Base-by-base conservation (phyloP, 345 rosid genomes). In the Eucalyptus sideroxylon region DNA sequence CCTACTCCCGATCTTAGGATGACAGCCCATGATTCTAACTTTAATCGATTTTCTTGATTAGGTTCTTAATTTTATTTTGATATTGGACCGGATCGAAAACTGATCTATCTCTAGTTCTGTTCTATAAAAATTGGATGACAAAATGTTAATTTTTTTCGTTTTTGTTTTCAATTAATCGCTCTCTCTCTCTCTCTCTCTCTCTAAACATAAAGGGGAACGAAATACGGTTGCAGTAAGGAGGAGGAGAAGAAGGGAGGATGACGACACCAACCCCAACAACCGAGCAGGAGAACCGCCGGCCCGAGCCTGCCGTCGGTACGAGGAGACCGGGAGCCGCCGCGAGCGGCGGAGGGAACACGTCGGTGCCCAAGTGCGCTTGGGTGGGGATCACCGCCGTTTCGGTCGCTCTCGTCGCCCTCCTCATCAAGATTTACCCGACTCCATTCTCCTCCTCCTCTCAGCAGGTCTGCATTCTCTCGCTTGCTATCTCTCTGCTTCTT, bases 321-420 rank as follows among this genome's bases (percentile, higher is more conserved):
- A 72, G 82, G 24, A 72, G 42, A 72, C 27, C 82, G 9, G 82
- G 82, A 37, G 11, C 27, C 45, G 82, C 82, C 47, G 88, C 59
- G 47, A 86, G 59, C 40, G 47, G 0, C 45, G 45, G 65, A 21
- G 45, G 55, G 49, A 37, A 21, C 27, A 53, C 56, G 67, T 21
- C 45, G 62, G 65, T 86, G 65, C 88, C 65, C 67, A 53, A 51
- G 65, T 31, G n/a, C 89, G 93, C 95, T n/a, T 88, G 90, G 50
- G 60, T 92, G 2, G 94, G 91, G 40, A 81, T 94, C 44, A 89
- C 89, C 72, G 27, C 98, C 34, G 83, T 93, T 86, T 89, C 93
- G 42, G 94, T 92, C 40, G 87, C 94, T 90, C 72, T 95, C 55
- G 40, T 94, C 12, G 96, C 98, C 40, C 50, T 96, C 85, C 86